A percentile compares a stretch with the other conserved stretches of the same genome.
These are phyloP conservation scores for Wickerhamia fluorescens DNA, from an alignment of 805 yeast species.

Conservation along the genomic window DNA sequence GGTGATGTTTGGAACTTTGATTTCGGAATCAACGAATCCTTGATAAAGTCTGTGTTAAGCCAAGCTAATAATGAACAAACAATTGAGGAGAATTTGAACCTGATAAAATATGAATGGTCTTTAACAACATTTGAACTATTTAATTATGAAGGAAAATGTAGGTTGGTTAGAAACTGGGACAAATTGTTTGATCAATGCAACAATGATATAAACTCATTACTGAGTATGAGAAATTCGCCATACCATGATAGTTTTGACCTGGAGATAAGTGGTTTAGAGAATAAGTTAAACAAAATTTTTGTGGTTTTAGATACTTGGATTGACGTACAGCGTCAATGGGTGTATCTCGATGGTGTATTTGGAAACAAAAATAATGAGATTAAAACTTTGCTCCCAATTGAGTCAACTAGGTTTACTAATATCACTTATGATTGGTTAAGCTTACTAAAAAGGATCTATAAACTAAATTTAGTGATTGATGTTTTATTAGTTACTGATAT, in stretches of 20 bases:
- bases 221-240: constrained; percentile 66
- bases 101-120: constrained; percentile 53
- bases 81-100: constrained; percentile 49
- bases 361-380: constrained; percentile 49
- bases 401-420: constrained; percentile 57
- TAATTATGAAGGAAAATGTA: constrained; percentile 43
- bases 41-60: constrained; percentile 42
- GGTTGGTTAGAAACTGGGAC: constrained; percentile 66
- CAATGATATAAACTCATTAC: constrained; percentile 54
- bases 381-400: constrained; percentile 57
- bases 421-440: constrained; percentile 55
- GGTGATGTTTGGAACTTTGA: constrained; percentile 59
- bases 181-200: constrained; percentile 47
- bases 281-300: constrained; percentile 43
- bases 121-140: constrained; percentile 44
- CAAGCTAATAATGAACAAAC: constrained; percentile 70
- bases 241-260: constrained; percentile 55
- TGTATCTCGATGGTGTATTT: constrained; percentile 76
- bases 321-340: constrained; percentile 85
- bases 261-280: constrained; percentile 49
- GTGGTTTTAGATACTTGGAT: constrained; percentile 63
- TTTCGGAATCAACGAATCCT: constrained; percentile 35
- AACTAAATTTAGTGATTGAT: constrained; percentile 49
- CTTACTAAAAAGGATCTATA: constrained; percentile 43
- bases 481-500: constrained; percentile 45